phyloP scores from a whole-genome alignment of 805 yeast species.

The Saccharomycopsis sp. region DNA sequence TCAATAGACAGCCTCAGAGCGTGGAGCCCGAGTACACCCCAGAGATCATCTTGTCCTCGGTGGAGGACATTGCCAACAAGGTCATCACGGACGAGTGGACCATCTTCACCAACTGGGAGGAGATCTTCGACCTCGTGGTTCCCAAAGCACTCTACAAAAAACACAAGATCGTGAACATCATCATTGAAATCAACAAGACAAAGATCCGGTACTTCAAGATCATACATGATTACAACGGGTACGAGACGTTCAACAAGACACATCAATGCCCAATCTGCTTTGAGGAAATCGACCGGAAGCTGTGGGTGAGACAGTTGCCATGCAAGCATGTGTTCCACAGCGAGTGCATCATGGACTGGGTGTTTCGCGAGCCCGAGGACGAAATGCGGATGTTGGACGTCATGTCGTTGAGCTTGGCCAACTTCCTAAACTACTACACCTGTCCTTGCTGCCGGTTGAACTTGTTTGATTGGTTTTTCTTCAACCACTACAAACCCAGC shows the following conservation, averaged over 20 bases:
- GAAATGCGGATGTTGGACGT: background rate
- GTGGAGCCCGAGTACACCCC: too few species aligned
- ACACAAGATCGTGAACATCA: background rate
- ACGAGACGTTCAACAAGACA: background rate
- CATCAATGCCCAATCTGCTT: slow-evolving; percentile 4
- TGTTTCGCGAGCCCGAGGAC: slow-evolving; percentile 3
- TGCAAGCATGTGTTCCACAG: slow-evolving; percentile 9
- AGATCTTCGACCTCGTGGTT: slow-evolving; percentile 2
- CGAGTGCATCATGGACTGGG: slow-evolving; percentile 4
- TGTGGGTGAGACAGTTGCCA: slow-evolving; percentile 4
- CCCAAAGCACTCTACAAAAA: background rate
- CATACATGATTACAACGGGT: background rate
- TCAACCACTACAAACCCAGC: slow-evolving; percentile 9
- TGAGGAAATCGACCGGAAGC: background rate
- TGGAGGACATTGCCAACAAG: slow-evolving; percentile 6
- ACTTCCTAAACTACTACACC: background rate
- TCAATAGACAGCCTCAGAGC: too few species aligned
- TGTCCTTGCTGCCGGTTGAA: slow-evolving; percentile 10
- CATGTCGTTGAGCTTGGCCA: background rate
- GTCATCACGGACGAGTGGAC: slow-evolving; percentile 15
- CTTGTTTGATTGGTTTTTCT: slow-evolving; percentile 12
- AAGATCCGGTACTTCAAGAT: background rate
- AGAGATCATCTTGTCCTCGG: too few species aligned
- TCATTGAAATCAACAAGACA: background rate
- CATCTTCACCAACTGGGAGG: slow-evolving; percentile 5